Base-by-base conservation (phyloP, 768 basidiomycete genomes). In the Lactarius indigo region DNA sequence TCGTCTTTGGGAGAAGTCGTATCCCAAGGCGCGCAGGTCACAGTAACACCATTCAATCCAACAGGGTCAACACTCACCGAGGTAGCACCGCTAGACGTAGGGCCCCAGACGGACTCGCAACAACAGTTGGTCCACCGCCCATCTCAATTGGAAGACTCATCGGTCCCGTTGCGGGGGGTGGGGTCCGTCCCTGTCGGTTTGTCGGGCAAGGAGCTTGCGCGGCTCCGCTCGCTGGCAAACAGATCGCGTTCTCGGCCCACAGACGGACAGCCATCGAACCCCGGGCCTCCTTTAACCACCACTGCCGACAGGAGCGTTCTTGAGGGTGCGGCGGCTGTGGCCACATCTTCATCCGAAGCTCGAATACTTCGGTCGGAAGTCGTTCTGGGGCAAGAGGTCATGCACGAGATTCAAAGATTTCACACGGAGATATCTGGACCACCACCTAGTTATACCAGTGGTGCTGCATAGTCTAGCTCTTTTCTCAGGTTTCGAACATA, bases 401-500 rank as follows among this genome's bases (percentile, higher is more conserved):
- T n/a, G n/a, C n/a, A n/a, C n/a, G n/a, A n/a, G n/a, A n/a, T n/a
- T n/a, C n/a, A 74, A 61, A 63, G 65, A 57, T 59, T 76, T 26
- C 72, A 69, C 13, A 56, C 39, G 17, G 73, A 74, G 30, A 31
- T 72, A 42, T 13, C 64, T 28, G 72, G 70, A 59, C 66, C 72
- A 17, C 75, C 74, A 1, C 75, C 75, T 3, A 69, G 64, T n/a
- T 74, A 75, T 59, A 20, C 39, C 39, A 41, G 39, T 41, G 39
- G 39, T 18, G 39, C 39, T 41, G 39, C 17, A 41, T 41, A 41
- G 39, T 41, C 39, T 7, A 41, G 15, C 39, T 17, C 39, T 18
- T 41, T 41, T 41, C 39, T 17, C 39, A 41, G 39, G 5, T 17
- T 41, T 18, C 39, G 39, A 17, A 41, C 15, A 6, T 41, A 18